These are phyloP conservation scores for Lentinula aciculospora DNA, from an alignment of 768 basidiomycete genomes.

Conservation along the genomic window DNA sequence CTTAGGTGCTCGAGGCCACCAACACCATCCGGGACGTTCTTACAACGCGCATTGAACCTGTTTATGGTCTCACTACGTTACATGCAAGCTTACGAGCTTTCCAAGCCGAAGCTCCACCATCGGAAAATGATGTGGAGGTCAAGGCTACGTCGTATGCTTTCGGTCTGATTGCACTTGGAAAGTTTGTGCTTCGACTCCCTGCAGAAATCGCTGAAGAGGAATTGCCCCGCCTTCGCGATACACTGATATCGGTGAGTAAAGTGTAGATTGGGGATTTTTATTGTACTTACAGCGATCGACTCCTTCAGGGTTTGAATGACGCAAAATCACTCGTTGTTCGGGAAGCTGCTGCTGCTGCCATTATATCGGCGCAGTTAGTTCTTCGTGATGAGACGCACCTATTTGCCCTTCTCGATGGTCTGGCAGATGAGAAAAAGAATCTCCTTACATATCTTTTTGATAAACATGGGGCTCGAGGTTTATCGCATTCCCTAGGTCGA, in stretches of 20 bases:
- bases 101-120: slow-evolving; percentile 42
- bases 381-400: slow-evolving; percentile 79
- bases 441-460: slow-evolving; percentile 85
- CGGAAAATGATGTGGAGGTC: slow-evolving; percentile 37
- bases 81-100: slow-evolving; percentile 69
- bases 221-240: slow-evolving; percentile 66
- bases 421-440: slow-evolving; percentile 90
- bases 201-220: slow-evolving; percentile 85
- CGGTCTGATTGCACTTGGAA: slow-evolving; percentile 78
- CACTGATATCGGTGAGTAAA: slow-evolving; percentile 59
- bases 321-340: slow-evolving; percentile 70
- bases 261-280: neutral
- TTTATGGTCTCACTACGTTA: slow-evolving; percentile 81
- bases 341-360: slow-evolving; percentile 76
- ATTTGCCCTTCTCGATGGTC: slow-evolving; percentile 72
- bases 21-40: slow-evolving; percentile 75
- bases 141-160: slow-evolving; percentile 73
- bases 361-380: slow-evolving; percentile 81
- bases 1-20: slow-evolving; percentile 77
- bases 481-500: slow-evolving; percentile 25
- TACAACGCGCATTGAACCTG: slow-evolving; percentile 68
- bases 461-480: slow-evolving; percentile 72
- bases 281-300: slow-evolving; percentile 1
- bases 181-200: slow-evolving; percentile 76
- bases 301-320: slow-evolving; percentile 61